Conservation (phyloP, 2,329 filamentous ascomycete genomes). For the Pyrenophora teres region DNA sequence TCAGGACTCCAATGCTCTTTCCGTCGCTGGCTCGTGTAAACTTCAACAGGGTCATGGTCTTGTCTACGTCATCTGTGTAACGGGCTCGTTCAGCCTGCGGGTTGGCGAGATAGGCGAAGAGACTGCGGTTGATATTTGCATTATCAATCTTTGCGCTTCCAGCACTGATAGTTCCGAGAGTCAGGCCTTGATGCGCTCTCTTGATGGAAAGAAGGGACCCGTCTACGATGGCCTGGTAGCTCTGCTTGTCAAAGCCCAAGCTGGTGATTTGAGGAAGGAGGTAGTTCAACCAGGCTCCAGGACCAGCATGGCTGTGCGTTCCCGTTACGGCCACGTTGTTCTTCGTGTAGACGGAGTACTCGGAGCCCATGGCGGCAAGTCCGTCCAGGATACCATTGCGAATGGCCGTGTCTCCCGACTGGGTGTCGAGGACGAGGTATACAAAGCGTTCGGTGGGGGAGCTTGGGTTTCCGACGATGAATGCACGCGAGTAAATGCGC, state of each 20-base stretch:
- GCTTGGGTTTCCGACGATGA: conserved; percentile 75
- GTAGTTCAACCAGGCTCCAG: conserved; percentile 93
- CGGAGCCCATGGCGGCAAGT: conserved; percentile 68
- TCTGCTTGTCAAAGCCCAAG: conserved; percentile 82
- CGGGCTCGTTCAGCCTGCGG: conserved; percentile 72
- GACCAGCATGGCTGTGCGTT: conserved; percentile 90
- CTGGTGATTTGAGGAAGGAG: conserved; percentile 89
- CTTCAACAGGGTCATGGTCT: conserved; percentile 77
- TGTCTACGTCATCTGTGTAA: conserved; percentile 73
- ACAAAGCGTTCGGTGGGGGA: conserved; percentile 74
- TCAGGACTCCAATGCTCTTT: conserved; percentile 79
- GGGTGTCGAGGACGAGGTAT: conserved; percentile 85
- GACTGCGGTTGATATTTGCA: conserved; percentile 86
- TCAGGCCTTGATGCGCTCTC: conserved; percentile 74
- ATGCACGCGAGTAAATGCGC: conserved; percentile 84
- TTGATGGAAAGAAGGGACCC: conserved; percentile 82
- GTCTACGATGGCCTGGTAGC: conserved; percentile 86
- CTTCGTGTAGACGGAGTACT: conserved; percentile 75
- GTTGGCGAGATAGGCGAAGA: conserved; percentile 86
- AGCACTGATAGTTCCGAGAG: conserved; percentile 71
- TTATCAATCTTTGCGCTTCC: conserved; percentile 71
- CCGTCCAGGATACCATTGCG: conserved; percentile 84
- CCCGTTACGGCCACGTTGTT: conserved; percentile 88
- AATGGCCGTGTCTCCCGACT: conserved; percentile 87
- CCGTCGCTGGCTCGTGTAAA: conserved; percentile 75